Base-by-base conservation (phyloP, 1,284 basidiomycete genomes). In the Microbotryum intermedium region DNA sequence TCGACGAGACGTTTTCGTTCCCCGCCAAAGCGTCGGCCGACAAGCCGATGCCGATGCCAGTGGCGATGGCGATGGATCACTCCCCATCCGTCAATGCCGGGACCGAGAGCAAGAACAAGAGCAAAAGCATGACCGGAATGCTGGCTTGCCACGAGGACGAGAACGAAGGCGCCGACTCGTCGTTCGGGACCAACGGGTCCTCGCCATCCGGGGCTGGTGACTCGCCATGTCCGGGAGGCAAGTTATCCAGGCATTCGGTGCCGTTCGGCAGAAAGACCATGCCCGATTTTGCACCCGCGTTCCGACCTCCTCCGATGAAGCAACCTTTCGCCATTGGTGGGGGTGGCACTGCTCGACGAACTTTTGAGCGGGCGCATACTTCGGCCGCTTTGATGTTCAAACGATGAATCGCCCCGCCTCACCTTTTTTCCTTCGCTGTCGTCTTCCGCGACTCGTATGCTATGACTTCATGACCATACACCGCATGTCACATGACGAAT, bases 171-270 rank as follows among this genome's bases (percentile, higher is more conserved):
- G 63, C 53, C 43, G 66, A 67, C 51, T 67, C 63, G 42, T 65
- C 63, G 18, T 63, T 67, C 51, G 63, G 66, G 3, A 62, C 66
- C 30, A 62, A 59, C 46, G 66, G 66, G 9, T 65, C 63, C 34
- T 59, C 57, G 4, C 66, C 66, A 0, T 55, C 59, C 25, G 53
- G 50, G 6, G 50, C 42, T 3, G 66, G 61, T 8, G 66, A 61
- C 8, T 65, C 63, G 16, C 66, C 66, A 1, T 67, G 66, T 44
- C 66, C 66, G 7, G 59, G 61, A 11, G 50, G 52, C 49, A 67
- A 67, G 53, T 25, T 56, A 8, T 59, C 59, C 6, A 54, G 66
- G 8, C 51, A 60, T n/a, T 61, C 63, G 34, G 47, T 59, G 50
- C 62, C 59, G 42, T 55, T 65, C 46, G 23, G n/a, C 18, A 25